Evolutionary conservation across 495 filamentous ascomycete species (phyloP).

Genomic region (Achaetomiella virescens): DNA sequence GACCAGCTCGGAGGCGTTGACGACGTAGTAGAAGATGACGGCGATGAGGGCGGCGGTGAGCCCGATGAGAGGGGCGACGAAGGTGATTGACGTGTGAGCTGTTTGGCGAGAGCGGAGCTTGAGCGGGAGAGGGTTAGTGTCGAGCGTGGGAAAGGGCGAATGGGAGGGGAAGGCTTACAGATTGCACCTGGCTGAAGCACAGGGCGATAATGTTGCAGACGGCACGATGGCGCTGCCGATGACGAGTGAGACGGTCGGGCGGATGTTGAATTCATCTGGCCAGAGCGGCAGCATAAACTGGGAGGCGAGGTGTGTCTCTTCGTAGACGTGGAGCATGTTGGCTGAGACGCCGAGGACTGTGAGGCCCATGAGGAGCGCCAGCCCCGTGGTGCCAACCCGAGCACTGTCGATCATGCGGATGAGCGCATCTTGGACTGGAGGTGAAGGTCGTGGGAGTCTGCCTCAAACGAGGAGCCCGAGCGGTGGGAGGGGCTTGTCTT

Average conservation of each 20-base stretch:
- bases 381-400: slow-evolving; percentile 38
- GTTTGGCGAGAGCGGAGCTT: slow-evolving; percentile 39
- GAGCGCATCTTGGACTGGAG: slow-evolving; percentile 32
- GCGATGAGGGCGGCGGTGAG: slow-evolving; percentile 44
- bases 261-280: slow-evolving; percentile 46
- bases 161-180: slow-evolving; percentile 27
- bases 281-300: slow-evolving; percentile 44
- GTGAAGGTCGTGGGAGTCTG: slow-evolving; percentile 31
- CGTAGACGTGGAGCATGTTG: slow-evolving; percentile 44
- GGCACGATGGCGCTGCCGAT: slow-evolving; percentile 37
- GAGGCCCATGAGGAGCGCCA: slow-evolving; percentile 45
- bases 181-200: slow-evolving; percentile 33
- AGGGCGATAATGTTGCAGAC: slow-evolving; percentile 40
- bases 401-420: slow-evolving; percentile 37
- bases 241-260: slow-evolving; percentile 46
- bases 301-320: slow-evolving; percentile 38
- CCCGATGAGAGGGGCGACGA: slow-evolving; percentile 36
- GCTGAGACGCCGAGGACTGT: slow-evolving; percentile 44
- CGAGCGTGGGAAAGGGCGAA: neutral
- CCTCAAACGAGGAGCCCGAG: slow-evolving; percentile 33
- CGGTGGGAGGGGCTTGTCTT: slow-evolving; percentile 14
- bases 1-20: slow-evolving; percentile 41
- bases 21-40: slow-evolving; percentile 48
- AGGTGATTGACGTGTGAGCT: slow-evolving; percentile 34
- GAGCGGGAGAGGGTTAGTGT: neutral